These are phyloP conservation scores for Phytophthora colocasiae DNA, from an alignment of 352 stramenopile species.

Conservation along the genomic window DNA sequence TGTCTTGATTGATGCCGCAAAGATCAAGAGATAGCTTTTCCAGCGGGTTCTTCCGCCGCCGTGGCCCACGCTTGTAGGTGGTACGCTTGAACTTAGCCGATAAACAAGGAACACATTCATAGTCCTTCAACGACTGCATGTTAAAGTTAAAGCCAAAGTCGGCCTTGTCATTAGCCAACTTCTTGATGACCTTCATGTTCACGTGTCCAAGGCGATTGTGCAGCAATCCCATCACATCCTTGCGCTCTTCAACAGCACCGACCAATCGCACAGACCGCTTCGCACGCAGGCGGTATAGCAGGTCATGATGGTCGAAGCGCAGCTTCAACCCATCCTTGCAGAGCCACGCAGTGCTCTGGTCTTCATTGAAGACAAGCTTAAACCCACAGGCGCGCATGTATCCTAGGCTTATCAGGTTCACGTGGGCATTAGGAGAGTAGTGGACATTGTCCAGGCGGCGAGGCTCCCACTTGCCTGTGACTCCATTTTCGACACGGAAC, in stretches of 20 bases:
- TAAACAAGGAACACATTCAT: conserved; percentile 17
- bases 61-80: conserved; percentile 1
- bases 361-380: conserved; percentile 5
- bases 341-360: conserved; percentile 8
- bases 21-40: conserved; percentile 14
- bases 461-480: conserved; percentile 3
- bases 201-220: conserved; percentile 21
- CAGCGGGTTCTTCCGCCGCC: not conserved
- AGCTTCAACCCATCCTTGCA: conserved; percentile 11
- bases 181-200: conserved; percentile 15
- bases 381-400: conserved; percentile 20
- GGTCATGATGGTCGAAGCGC: conserved; percentile 4
- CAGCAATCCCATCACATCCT: conserved; percentile 15
- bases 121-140: conserved; percentile 4
- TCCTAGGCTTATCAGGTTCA: conserved; percentile 12
- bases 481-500: conserved; percentile 4
- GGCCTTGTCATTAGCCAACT: too few species aligned
- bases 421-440: conserved; percentile 13
- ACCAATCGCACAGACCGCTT: conserved; percentile 2
- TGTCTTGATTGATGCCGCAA: conserved; percentile 10
- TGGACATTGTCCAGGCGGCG: conserved; percentile 17
- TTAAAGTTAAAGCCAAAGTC: conserved; percentile 24
- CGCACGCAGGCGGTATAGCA: conserved; percentile 1
- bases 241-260: conserved; percentile 1
- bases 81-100: conserved; percentile 12